Percentiles rank a stretch among this genome's conserved stretches.
These are phyloP conservation scores for Lipomyces japonicus DNA, from an alignment of 805 yeast genomes.

Conservation along the genomic window DNA sequence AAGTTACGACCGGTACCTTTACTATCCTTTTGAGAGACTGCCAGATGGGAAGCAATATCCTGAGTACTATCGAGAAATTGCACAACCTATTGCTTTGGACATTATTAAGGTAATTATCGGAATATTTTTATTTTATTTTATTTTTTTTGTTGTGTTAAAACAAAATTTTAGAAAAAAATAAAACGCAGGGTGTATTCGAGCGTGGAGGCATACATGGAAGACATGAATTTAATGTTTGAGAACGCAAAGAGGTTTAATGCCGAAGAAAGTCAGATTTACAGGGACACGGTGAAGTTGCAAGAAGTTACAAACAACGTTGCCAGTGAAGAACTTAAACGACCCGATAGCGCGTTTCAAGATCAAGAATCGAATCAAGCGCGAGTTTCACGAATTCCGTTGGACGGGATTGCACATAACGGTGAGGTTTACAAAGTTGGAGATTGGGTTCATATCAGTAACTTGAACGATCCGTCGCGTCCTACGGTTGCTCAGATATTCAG, in stretches of 20 bases:
- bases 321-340: conserved; percentile 70
- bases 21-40: conserved; percentile 32
- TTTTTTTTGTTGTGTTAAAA: background rate
- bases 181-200: conserved; percentile 76
- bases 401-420: conserved; percentile 66
- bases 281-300: conserved; percentile 64
- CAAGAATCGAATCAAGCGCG: conserved; percentile 51
- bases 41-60: conserved; percentile 78
- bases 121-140: background rate
- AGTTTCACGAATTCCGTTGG: conserved; percentile 71
- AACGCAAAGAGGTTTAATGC: conserved; percentile 68
- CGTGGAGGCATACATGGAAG: conserved; percentile 73
- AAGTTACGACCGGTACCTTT: conserved; percentile 10
- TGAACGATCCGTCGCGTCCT: conserved; percentile 84
- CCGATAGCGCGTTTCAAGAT: conserved; percentile 68
- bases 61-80: conserved; percentile 70
- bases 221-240: conserved; percentile 67
- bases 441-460: conserved; percentile 86
- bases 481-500: conserved; percentile 91
- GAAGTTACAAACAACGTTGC: conserved; percentile 52
- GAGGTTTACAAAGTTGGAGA: conserved; percentile 82
- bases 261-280: conserved; percentile 53
- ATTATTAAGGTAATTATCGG: conserved; percentile 39
- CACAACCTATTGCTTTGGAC: conserved; percentile 56
- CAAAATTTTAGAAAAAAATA: conserved; percentile 62